phyloP scores from a whole-genome alignment of 257 asterid species.

The Nicotiana attenuata region DNA sequence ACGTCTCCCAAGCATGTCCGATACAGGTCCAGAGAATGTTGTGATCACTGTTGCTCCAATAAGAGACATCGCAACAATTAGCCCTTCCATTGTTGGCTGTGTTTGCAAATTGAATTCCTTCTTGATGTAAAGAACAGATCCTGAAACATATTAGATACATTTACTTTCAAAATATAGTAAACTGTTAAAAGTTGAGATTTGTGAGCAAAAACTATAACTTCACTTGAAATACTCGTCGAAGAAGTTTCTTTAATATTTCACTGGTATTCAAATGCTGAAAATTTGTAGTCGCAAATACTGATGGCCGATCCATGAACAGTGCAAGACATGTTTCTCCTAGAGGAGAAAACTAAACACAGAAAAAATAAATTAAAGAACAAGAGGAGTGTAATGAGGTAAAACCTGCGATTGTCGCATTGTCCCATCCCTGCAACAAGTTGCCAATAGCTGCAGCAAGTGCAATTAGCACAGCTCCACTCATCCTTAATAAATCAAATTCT shows the following conservation, averaged over 20 bases:
- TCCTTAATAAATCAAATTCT: constrained; percentile 20
- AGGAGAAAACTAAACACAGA: background rate
- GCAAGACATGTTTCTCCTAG: too few species aligned
- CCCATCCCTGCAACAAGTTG: constrained; percentile 96
- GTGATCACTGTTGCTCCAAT: constrained; percentile 94
- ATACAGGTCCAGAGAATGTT: constrained; percentile 73
- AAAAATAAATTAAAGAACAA: background rate
- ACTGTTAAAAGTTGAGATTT: too few species aligned
- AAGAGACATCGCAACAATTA: constrained; percentile 83
- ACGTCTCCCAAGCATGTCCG: constrained; percentile 85
- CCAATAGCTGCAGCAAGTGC: constrained; percentile 95
- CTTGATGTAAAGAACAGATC: constrained; percentile 86
- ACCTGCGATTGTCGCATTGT: constrained; percentile 98
- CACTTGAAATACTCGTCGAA: too few species aligned
- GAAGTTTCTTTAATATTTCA: too few species aligned
- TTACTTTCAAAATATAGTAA: background rate
- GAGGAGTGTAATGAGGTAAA: background rate
- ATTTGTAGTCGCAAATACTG: background rate
- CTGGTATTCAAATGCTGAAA: too few species aligned
- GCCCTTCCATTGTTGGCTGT: constrained; percentile 87
- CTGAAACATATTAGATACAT: constrained; percentile 31
- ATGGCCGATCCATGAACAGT: background rate
- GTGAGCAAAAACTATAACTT: too few species aligned
- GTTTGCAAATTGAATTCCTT: constrained; percentile 64
- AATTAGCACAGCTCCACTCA: constrained; percentile 80